phyloP scores from a whole-genome alignment of 257 asterid genomes.

The Paulownia fortunei region DNA sequence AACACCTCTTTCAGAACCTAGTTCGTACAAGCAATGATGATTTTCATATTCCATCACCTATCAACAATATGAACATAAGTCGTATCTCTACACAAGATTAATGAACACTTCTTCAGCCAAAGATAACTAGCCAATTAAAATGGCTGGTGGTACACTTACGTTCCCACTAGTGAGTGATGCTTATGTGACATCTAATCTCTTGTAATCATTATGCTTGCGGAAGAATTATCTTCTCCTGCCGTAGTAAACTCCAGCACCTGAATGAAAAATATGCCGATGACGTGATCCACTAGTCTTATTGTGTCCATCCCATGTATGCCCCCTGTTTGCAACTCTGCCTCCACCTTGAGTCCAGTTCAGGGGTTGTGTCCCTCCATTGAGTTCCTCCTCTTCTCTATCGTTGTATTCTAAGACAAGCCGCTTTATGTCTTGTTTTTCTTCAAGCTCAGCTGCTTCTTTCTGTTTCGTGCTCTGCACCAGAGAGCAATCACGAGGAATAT shows the following conservation, averaged over 20 bases:
- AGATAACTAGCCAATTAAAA: not conserved
- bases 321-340: slow-evolving; percentile 65
- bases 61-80: not conserved
- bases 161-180: not conserved
- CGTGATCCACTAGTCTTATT: slow-evolving; percentile 69
- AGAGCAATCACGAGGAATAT: slow-evolving; percentile 86
- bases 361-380: slow-evolving; percentile 69
- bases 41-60: slow-evolving; percentile 20
- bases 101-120: not conserved
- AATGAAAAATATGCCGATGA: slow-evolving; percentile 67
- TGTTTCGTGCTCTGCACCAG: slow-evolving; percentile 95
- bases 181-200: not conserved
- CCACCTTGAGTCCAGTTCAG: slow-evolving; percentile 67
- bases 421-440: slow-evolving; percentile 97
- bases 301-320: slow-evolving; percentile 77
- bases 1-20: slow-evolving; percentile 23
- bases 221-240: slow-evolving; percentile 68
- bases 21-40: not conserved
- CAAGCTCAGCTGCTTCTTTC: slow-evolving; percentile 98
- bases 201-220: not conserved
- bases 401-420: slow-evolving; percentile 88
- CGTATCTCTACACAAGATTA: not conserved
- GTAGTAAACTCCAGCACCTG: slow-evolving; percentile 86
- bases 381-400: slow-evolving; percentile 98
- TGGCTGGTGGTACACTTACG: not conserved